A percentile compares a stretch with the other conserved stretches of the same genome.
These are phyloP conservation scores for Cyclotella baltica DNA, from an alignment of 108 stramenopile genomes.

Conservation along the genomic window DNA sequence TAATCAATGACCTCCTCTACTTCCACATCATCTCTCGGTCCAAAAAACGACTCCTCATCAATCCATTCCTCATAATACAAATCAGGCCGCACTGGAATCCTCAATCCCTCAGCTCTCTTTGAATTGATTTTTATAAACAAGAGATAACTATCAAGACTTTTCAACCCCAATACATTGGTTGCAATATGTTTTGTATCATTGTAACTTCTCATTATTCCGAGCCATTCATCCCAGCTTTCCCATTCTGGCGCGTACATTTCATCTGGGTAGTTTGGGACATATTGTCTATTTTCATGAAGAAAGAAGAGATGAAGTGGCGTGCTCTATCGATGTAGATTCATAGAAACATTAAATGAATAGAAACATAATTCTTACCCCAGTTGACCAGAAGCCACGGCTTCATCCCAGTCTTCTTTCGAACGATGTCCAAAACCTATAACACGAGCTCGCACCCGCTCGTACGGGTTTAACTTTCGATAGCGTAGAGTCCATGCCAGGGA, in stretches of 20 bases:
- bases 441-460: conserved; percentile 57
- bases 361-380: conserved; percentile 19
- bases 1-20: background rate
- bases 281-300: conserved; percentile 44
- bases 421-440: conserved; percentile 66
- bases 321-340: background rate
- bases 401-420: conserved; percentile 79
- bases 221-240: conserved; percentile 76
- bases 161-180: conserved; percentile 47
- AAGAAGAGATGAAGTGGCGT: background rate
- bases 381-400: conserved; percentile 56
- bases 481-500: conserved; percentile 73
- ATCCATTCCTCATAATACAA: conserved; percentile 70
- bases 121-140: conserved; percentile 56
- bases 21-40: background rate
- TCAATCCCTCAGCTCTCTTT: conserved; percentile 69
- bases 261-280: conserved; percentile 67
- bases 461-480: conserved; percentile 62
- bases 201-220: conserved; percentile 74
- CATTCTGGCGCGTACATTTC: conserved; percentile 80
- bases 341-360: background rate
- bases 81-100: conserved; percentile 73
- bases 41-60: conserved; percentile 65
- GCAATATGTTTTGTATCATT: conserved; percentile 65
- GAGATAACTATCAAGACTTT: conserved; percentile 60